phyloP scores from a whole-genome alignment of 805 yeast genomes.

The Ogataea nitratoaversa region DNA sequence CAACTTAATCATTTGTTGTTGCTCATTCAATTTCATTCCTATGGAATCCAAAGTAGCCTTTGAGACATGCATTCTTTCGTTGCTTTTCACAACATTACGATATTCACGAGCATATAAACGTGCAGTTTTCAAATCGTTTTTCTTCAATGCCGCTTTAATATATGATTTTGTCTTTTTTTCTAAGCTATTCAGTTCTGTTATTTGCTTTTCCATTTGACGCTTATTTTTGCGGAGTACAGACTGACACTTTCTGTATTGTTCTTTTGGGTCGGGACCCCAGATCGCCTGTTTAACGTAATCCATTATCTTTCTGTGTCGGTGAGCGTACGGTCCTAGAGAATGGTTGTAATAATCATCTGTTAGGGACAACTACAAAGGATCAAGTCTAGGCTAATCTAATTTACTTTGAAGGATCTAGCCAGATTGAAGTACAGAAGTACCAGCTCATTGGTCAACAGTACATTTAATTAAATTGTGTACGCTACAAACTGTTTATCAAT shows the following conservation, averaged over 20 bases:
- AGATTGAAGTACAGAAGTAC: too few relatives aligned
- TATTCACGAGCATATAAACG: conserved; percentile 79
- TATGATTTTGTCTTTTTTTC: conserved; percentile 75
- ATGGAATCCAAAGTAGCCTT: conserved; percentile 85
- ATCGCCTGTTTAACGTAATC: conserved; percentile 79
- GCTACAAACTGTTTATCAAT: too few relatives aligned
- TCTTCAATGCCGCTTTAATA: conserved; percentile 70
- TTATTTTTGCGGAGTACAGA: conserved; percentile 76
- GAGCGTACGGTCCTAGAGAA: too few relatives aligned
- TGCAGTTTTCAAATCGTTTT: conserved; percentile 73
- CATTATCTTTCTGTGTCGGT: too few relatives aligned
- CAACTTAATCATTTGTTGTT: conserved; percentile 77
- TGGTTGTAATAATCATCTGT: too few relatives aligned
- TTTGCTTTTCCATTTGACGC: conserved; percentile 77
- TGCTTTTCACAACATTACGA: conserved; percentile 67
- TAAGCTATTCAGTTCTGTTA: conserved; percentile 51
- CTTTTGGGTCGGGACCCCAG: conserved; percentile 97
- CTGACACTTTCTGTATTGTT: conserved; percentile 77
- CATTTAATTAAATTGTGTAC: too few relatives aligned
- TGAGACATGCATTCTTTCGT: conserved; percentile 67
- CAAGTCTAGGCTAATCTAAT: too few relatives aligned
- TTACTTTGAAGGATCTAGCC: too few relatives aligned
- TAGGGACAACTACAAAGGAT: too few relatives aligned
- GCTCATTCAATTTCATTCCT: conserved; percentile 85
- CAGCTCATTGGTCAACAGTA: too few relatives aligned